Conservation (phyloP, 202 grass and related monocot genomes). For the Setaria italica region DNA sequence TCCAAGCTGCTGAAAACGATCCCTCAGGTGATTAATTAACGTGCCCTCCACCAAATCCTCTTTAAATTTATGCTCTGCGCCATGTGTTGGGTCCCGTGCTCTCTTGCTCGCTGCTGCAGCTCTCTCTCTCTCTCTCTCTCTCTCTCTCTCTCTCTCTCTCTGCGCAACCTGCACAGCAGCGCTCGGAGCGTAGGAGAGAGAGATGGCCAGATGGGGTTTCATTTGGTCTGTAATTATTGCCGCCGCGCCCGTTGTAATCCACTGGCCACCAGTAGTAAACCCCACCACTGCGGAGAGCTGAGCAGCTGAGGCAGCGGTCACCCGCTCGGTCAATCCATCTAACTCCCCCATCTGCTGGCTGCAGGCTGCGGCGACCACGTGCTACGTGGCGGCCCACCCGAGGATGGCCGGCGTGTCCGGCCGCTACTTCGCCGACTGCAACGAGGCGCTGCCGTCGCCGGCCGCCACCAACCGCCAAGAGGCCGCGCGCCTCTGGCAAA, state of each 20-base stretch:
- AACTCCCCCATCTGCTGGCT: background rate
- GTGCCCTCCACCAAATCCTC: conserved; percentile 28
- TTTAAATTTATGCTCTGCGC: conserved; percentile 34
- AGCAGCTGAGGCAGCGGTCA: too few relatives aligned
- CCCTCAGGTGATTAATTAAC: conserved; percentile 79
- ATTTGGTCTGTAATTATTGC: conserved; percentile 20
- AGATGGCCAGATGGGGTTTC: background rate
- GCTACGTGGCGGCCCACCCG: conserved; percentile 88
- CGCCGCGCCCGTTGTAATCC: background rate
- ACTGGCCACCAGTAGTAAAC: background rate
- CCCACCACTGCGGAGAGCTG: background rate
- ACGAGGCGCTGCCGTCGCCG: conserved; percentile 82
- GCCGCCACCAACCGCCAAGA: conserved; percentile 54
- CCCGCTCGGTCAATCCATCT: too few relatives aligned
- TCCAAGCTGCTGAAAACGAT: conserved; percentile 96
- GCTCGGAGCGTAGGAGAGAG: background rate
- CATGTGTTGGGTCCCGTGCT: conserved; percentile 43
- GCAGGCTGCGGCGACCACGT: conserved; percentile 94
- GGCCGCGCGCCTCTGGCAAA: conserved; percentile 65
- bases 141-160: too few relatives aligned
- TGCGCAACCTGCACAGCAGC: background rate
- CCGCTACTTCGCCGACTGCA: conserved; percentile 93
- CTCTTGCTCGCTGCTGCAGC: background rate
- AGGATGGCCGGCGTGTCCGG: conserved; percentile 71
- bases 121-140: too few relatives aligned